These are phyloP conservation scores for Geoglossum cookeanum DNA, from an alignment of 2,329 filamentous ascomycete genomes.

Conservation along the genomic window DNA sequence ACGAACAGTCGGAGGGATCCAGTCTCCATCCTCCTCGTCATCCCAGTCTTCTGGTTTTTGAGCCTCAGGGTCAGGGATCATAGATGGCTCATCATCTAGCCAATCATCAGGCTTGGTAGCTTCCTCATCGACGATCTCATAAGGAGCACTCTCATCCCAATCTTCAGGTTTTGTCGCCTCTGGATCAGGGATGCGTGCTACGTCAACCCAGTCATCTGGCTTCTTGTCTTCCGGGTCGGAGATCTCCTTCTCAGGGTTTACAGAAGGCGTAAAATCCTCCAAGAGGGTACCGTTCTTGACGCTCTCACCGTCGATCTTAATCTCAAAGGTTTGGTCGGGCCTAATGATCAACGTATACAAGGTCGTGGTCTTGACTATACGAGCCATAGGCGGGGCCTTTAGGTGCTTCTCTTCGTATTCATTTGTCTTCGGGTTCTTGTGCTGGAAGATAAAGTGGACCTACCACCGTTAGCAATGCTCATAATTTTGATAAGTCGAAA, in stretches of 20 bases:
- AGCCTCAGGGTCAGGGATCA: slow-evolving; percentile 78
- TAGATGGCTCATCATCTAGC: slow-evolving; percentile 74
- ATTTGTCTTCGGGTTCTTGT: slow-evolving; percentile 99
- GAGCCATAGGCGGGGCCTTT: slow-evolving; percentile 60
- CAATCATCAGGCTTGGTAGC: slow-evolving; percentile 87
- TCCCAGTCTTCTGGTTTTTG: slow-evolving; percentile 99
- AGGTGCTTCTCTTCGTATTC: slow-evolving; percentile 99
- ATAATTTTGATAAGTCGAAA: neutral
- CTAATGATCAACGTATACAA: slow-evolving; percentile 95
- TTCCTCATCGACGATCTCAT: slow-evolving; percentile 85
- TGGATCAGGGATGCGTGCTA: slow-evolving; percentile 76
- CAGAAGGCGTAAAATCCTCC: slow-evolving; percentile 80
- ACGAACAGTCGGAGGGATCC: slow-evolving; percentile 70
- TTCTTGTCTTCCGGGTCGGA: slow-evolving; percentile 86
- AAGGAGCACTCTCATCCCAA: slow-evolving; percentile 97
- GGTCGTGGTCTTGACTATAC: slow-evolving; percentile 77
- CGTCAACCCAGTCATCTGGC: slow-evolving; percentile 90
- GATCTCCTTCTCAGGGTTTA: slow-evolving; percentile 91
- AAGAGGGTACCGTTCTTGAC: slow-evolving; percentile 80
- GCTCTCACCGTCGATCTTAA: slow-evolving; percentile 77
- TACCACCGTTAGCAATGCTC: slow-evolving; percentile 16
- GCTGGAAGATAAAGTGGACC: slow-evolving; percentile 93
- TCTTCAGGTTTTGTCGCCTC: slow-evolving; percentile 92
- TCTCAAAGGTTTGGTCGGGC: slow-evolving; percentile 86
- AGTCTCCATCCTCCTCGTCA: slow-evolving; percentile 98